These are phyloP conservation scores for Paraconiothyrium sp. DNA, from an alignment of 2,329 filamentous ascomycete genomes.

Conservation along the genomic window DNA sequence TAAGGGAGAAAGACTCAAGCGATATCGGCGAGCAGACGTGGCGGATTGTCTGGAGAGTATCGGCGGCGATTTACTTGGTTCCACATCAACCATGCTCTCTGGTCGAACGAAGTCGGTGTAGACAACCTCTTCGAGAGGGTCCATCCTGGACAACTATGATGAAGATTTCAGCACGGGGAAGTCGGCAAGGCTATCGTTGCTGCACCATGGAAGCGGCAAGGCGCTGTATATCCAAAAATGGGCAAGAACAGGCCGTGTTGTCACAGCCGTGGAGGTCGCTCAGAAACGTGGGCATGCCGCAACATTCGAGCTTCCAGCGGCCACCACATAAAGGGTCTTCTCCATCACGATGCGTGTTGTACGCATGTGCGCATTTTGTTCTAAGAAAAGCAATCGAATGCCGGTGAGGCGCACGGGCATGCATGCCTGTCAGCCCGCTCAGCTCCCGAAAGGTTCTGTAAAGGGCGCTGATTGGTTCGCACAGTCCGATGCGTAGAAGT, in stretches of 20 bases:
- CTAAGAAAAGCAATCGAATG: constrained; percentile 14
- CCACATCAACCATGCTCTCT: background rate
- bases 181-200: constrained; percentile 6
- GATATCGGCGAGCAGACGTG: constrained; percentile 13
- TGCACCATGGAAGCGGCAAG: constrained; percentile 11
- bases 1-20: constrained; percentile 20
- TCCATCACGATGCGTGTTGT: constrained; percentile 12
- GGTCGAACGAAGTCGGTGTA: constrained; percentile 7
- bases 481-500: constrained; percentile 7
- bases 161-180: background rate
- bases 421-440: constrained; percentile 14
- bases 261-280: constrained; percentile 7
- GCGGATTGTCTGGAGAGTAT: constrained; percentile 3
- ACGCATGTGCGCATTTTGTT: constrained; percentile 18
- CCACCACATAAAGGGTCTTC: constrained; percentile 15
- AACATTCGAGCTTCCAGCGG: constrained; percentile 9
- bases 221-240: constrained; percentile 5
- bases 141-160: background rate
- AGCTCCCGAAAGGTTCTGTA: background rate
- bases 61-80: background rate
- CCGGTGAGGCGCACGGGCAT: constrained; percentile 11
- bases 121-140: constrained; percentile 4
- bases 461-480: constrained; percentile 3
- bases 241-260: background rate
- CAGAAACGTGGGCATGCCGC: constrained; percentile 5